phyloP scores from a whole-genome alignment of 23 red algal genomes.

The Gracilaria vermiculophylla region DNA sequence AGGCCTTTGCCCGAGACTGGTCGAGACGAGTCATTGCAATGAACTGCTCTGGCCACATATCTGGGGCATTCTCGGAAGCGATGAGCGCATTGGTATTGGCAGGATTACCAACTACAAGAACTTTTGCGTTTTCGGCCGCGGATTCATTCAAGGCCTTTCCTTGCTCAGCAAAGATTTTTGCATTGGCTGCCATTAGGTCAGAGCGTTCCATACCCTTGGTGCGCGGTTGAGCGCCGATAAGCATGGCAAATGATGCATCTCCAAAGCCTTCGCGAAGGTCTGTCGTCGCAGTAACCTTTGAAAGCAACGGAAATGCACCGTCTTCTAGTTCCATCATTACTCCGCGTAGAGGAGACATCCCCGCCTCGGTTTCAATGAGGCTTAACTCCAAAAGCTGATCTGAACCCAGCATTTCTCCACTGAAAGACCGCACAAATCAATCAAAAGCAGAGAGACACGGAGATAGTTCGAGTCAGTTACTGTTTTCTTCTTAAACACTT shows the following conservation, averaged over 20 bases:
- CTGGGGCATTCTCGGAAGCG: constrained; percentile 88
- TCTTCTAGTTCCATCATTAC: constrained; percentile 99
- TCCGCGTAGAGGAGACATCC: constrained; percentile 80
- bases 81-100: constrained; percentile 97
- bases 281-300: constrained; percentile 74
- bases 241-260: constrained; percentile 78
- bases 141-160: constrained; percentile 85
- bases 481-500: too few species aligned
- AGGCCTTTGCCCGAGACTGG: constrained; percentile 84
- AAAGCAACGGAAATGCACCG: constrained; percentile 92
- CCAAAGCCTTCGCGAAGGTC: constrained; percentile 92
- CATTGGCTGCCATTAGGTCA: constrained; percentile 93
- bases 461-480: not conserved
- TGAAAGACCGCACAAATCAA: not conserved
- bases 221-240: constrained; percentile 89
- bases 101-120: constrained; percentile 94
- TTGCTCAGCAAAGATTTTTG: constrained; percentile 92
- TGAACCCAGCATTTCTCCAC: constrained; percentile 92
- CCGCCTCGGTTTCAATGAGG: constrained; percentile 84
- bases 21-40: constrained; percentile 96
- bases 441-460: not conserved
- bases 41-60: constrained; percentile 87
- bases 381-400: constrained; percentile 88
- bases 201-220: constrained; percentile 84
- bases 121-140: constrained; percentile 46